Base-by-base conservation (phyloP, 805 yeast genomes). In the Lachancea sp. region DNA sequence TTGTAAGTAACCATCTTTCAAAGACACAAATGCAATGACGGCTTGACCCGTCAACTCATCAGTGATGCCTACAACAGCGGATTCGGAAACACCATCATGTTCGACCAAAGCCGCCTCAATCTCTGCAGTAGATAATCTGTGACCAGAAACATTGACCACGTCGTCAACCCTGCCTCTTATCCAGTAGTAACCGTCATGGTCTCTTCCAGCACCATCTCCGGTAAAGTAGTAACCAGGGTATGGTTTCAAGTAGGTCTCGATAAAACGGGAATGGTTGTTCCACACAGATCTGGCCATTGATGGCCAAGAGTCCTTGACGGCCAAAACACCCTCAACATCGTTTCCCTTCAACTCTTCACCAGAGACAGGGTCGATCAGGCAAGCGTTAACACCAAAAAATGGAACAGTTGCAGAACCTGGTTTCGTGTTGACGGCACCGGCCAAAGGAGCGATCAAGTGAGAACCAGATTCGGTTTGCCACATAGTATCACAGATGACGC, bases 401-500 rank as follows among this genome's bases (percentile, higher is more conserved):
- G 98, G 98, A 49, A 86, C 74, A 23, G 97, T 83, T 21, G 97
- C 97, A 38, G 96, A 83, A 51, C 98, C 98, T 18, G 98, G 97
- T 67, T 92, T 92, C 48, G 92, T 84, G 54, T 96, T 94, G 31
- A 90, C 79, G 29, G 83, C 82, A 62, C 98, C 97, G 13, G 97
- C 95, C 55, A 92, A 66, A 47, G 97, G 96, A 33, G 96, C 83
- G 63, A 92, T 83, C 63, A 92, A 73, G 61, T 90, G 97, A 25
- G 96, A 83, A 41, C 98, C 98, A 11, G 95, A 82, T 70, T 92
- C 98, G 28, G 97, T 92, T 71, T 89, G 96, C 98, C 98, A 92
- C 76, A 88, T 88, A 34, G 98, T 92, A 68, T 92, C 98, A 56
- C 86, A 80, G 52, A 90, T 81, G 56, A 88, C 95, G 59, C 95